phyloP scores from a whole-genome alignment of 2,329 filamentous ascomycete species.

The Furcasterigmium furcatum region DNA sequence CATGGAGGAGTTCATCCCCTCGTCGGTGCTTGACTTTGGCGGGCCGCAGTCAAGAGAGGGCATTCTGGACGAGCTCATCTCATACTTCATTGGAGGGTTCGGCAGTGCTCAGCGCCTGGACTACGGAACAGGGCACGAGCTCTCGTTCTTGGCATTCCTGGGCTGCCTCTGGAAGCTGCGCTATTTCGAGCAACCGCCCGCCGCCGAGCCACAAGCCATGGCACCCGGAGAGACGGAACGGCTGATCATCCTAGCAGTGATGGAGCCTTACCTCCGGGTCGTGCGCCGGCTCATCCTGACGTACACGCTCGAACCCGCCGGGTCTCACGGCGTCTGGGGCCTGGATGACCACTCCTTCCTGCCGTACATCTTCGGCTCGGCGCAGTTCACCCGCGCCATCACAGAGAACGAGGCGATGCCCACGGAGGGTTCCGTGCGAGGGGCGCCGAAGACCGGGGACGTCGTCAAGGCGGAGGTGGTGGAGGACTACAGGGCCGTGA shows the following conservation, averaged over 20 bases:
- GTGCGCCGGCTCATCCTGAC: slow-evolving; percentile 80
- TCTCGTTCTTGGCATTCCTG: slow-evolving; percentile 91
- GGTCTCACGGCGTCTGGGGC: slow-evolving; percentile 96
- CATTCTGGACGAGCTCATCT: slow-evolving; percentile 19
- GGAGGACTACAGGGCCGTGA: slow-evolving; percentile 59
- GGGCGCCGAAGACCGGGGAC: slow-evolving; percentile 68
- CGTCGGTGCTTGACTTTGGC: slow-evolving; percentile 11
- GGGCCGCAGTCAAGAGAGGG: slow-evolving; percentile 11
- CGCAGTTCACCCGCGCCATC: slow-evolving; percentile 80
- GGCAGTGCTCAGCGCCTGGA: slow-evolving; percentile 87
- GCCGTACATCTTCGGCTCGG: slow-evolving; percentile 92
- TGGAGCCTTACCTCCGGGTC: slow-evolving; percentile 84
- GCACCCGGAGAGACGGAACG: slow-evolving; percentile 61
- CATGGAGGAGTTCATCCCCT: slow-evolving; percentile 30
- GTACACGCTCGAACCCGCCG: slow-evolving; percentile 92
- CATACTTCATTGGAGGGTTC: slow-evolving; percentile 80
- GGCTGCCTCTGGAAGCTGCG: slow-evolving; percentile 88
- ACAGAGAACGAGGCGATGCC: slow-evolving; percentile 59
- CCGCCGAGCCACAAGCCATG: not conserved
- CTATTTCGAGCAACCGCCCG: slow-evolving; percentile 50
- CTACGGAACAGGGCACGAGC: slow-evolving; percentile 93
- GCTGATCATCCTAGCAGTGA: slow-evolving; percentile 74
- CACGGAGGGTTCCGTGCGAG: slow-evolving; percentile 71
- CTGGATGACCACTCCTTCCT: slow-evolving; percentile 96
- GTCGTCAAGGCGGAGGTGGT: slow-evolving; percentile 65